A percentile compares a stretch with the other conserved stretches of the same genome.
Conservation (phyloP, 225 moss, liverwort and hornwort species). For the Bryum argenteum region DNA sequence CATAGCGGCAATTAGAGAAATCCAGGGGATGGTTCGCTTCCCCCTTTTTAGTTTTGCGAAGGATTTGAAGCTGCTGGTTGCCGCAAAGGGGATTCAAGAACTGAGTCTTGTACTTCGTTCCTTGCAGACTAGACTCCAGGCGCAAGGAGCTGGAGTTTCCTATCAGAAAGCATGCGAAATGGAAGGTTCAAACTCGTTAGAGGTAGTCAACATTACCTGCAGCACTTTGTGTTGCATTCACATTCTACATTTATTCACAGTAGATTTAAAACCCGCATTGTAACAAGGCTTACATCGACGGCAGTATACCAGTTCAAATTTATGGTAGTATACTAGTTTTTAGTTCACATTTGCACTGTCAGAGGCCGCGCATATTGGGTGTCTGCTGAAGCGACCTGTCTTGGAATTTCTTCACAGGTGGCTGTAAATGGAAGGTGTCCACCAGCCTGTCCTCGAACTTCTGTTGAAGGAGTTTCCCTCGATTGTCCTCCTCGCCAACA, state of each 20-base stretch:
- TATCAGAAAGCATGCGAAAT: slow-evolving; percentile 61
- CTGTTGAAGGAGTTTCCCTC: slow-evolving; percentile 31
- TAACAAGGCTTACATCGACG: not conserved
- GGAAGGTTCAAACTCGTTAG: slow-evolving; percentile 33
- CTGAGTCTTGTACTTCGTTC: not conserved
- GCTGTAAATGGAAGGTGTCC: slow-evolving; percentile 57
- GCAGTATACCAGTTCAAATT: too few species aligned
- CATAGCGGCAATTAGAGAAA: not conserved
- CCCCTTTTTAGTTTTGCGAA: not conserved
- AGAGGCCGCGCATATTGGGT: not conserved
- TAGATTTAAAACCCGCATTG: not conserved
- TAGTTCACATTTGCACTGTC: too few species aligned
- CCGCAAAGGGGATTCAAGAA: not conserved
- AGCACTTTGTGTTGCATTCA: not conserved
- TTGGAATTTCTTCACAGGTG: slow-evolving; percentile 32
- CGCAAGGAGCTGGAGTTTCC: slow-evolving; percentile 58
- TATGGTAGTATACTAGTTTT: too few species aligned
- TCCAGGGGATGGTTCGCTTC: not conserved
- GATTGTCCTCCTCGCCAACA: slow-evolving; percentile 41
- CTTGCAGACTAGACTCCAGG: slow-evolving; percentile 64
- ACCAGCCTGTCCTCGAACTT: slow-evolving; percentile 50
- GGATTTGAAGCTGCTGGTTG: not conserved
- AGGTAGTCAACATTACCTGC: slow-evolving; percentile 36
- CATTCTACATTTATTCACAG: not conserved
- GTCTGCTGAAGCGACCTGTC: slow-evolving; percentile 11